These are phyloP conservation scores for Posidonia australis DNA, from an alignment of 106 monocot species.

Conservation along the genomic window DNA sequence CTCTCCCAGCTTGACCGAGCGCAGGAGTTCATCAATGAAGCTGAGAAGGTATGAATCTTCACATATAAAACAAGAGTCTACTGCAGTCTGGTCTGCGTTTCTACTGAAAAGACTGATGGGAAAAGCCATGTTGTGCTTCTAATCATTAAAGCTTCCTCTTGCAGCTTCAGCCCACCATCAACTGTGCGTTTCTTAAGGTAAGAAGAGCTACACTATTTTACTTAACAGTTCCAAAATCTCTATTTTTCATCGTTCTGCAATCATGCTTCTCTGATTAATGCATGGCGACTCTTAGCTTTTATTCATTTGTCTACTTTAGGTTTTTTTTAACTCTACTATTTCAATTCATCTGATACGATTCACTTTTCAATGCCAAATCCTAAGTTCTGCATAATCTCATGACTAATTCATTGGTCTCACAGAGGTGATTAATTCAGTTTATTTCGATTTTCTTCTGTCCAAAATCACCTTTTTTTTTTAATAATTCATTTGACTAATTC, in stretches of 20 bases:
- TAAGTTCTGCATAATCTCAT: no score
- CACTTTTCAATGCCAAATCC: no score
- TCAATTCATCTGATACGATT: no score
- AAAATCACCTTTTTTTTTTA: no score
- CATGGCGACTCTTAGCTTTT: no score
- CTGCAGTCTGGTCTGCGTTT: background rate
- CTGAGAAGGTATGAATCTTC: slow-evolving; percentile 50
- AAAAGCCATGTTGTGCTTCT: background rate
- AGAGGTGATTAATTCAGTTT: no score
- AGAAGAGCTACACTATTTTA: background rate
- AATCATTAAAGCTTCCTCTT: background rate
- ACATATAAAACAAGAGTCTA: background rate
- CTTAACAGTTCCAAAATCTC: background rate
- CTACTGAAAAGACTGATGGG: background rate
- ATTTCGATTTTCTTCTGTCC: no score
- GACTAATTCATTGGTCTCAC: no score
- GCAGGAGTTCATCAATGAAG: slow-evolving; percentile 78
- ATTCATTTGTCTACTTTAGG: no score
- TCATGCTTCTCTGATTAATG: background rate
- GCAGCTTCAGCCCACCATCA: slow-evolving; percentile 88
- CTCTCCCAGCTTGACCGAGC: slow-evolving; percentile 66
- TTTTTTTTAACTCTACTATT: no score
- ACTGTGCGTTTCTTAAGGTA: slow-evolving; percentile 90
- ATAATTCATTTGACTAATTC: no score
- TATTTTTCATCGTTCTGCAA: background rate